These are phyloP conservation scores for Blastosporella zonata DNA, from an alignment of 1,284 basidiomycete genomes.

Conservation along the genomic window DNA sequence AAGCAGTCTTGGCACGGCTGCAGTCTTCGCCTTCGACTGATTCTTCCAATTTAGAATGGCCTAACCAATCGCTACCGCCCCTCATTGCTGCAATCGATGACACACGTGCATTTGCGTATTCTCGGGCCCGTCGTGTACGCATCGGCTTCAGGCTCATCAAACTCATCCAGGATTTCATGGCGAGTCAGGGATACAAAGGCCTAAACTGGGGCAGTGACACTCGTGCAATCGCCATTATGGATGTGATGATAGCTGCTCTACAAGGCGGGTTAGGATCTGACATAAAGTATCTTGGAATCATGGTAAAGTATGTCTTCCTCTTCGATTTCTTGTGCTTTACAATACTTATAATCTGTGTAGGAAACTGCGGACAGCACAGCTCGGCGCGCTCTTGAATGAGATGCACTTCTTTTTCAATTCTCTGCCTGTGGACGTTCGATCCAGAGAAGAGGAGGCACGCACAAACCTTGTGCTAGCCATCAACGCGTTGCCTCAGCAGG, in stretches of 20 bases:
- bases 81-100: constrained; percentile 35
- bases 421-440: constrained; percentile 27
- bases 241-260: constrained; percentile 31
- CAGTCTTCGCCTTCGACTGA: constrained; percentile 15
- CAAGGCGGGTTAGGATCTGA: constrained; percentile 41
- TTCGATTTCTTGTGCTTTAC: not conserved
- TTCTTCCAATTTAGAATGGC: constrained; percentile 18
- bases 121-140: constrained; percentile 35
- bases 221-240: constrained; percentile 19
- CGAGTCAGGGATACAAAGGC: constrained; percentile 38
- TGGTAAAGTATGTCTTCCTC: constrained; percentile 39
- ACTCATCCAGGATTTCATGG: constrained; percentile 41
- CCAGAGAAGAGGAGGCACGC: constrained; percentile 35
- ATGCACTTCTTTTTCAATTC: constrained; percentile 38
- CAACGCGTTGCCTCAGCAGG: constrained; percentile 20
- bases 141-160: constrained; percentile 47
- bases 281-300: constrained; percentile 40
- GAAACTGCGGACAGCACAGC: constrained; percentile 40
- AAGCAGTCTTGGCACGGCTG: constrained; percentile 39
- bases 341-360: constrained; percentile 29
- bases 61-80: constrained; percentile 19
- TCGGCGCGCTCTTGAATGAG: constrained; percentile 37
- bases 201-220: constrained; percentile 23
- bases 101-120: constrained; percentile 37
- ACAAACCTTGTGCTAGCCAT: constrained; percentile 32